Evolutionary conservation across 2,329 filamentous ascomycete genomes (phyloP), one percentile per base, ranked within the genome.

Genomic region (Talaromyces amestolkiae): DNA sequence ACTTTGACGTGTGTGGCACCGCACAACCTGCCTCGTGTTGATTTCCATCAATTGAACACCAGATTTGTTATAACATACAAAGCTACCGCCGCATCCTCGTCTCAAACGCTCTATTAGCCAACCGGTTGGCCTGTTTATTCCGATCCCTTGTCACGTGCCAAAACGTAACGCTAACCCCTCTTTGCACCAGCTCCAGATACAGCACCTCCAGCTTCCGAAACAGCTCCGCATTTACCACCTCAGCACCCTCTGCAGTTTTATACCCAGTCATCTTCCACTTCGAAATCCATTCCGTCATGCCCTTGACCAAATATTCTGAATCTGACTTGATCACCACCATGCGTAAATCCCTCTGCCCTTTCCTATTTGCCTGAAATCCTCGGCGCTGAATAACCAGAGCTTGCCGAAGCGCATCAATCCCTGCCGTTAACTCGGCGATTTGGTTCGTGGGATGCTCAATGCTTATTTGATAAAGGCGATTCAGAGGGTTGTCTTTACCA

Each of bases 231-330:
- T 41, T 73, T 2, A 68, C 69, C 11, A 77, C 68, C 3, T 39
- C 64, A 7, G 58, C 33, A 0, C 75, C 72, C 10, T 67, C 67
- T 6, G 70, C 66, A 10, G 71, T 72, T 17, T 69, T 70, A 63
- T 71, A 77, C 1, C 70, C 70, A 45, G 75, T 74, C 0, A 61
- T 37, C 39, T 74, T 72, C 75, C 76, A 79, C 24, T 71, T 69
- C 2, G 68, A 62, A 6, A 79, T 69, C 69, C 70, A 76, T 7
- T 72, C 67, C 1, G 74, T 72, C 65, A 77, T 69, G 3, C 73
- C 70, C 27, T 75, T 69, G 1, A 77, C 73, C 5, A 79, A 17
- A 35, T 75, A 78, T n/a, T 68, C 69, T 0, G 77, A 79, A 45
- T 78, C 75, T 0, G 75, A 70, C 49, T 75, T 73, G 63, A 78